phyloP scores from a whole-genome alignment of 2,329 filamentous ascomycete genomes.

The Nothomitra cinnamomea region DNA sequence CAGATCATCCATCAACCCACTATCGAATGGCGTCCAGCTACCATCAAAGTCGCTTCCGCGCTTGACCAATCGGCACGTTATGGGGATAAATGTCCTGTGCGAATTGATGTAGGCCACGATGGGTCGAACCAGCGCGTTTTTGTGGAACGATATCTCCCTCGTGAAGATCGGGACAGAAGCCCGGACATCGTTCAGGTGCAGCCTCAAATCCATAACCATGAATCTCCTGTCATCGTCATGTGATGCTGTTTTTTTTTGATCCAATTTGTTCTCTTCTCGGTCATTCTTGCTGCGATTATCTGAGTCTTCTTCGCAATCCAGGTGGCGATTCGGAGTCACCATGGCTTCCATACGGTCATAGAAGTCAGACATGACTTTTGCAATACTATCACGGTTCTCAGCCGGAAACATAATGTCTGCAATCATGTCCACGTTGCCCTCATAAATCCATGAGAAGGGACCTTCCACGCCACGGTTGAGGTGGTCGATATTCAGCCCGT shows the following conservation, averaged over 20 bases:
- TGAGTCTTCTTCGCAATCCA: slow-evolving; percentile 13
- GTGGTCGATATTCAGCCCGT: slow-evolving; percentile 88
- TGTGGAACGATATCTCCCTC: slow-evolving; percentile 81
- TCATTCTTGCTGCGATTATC: slow-evolving; percentile 10
- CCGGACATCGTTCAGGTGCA: slow-evolving; percentile 87
- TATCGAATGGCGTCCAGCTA: slow-evolving; percentile 88
- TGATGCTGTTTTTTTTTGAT: slow-evolving; percentile 16
- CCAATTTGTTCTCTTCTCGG: slow-evolving; percentile 6
- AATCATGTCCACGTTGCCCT: slow-evolving; percentile 92
- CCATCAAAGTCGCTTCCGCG: slow-evolving; percentile 79
- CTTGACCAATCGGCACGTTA: slow-evolving; percentile 89
- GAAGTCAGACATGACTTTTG: slow-evolving; percentile 91
- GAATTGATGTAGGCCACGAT: slow-evolving; percentile 98
- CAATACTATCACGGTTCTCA: slow-evolving; percentile 74
- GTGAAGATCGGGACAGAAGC: slow-evolving; percentile 88
- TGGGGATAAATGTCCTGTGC: slow-evolving; percentile 84
- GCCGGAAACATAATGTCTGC: slow-evolving; percentile 88
- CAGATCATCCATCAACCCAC: slow-evolving; percentile 82
- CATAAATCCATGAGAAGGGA: slow-evolving; percentile 93
- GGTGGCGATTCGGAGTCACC: slow-evolving; percentile 59
- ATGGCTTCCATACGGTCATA: slow-evolving; percentile 92
- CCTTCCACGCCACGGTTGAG: slow-evolving; percentile 85
- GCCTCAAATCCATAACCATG: slow-evolving; percentile 83
- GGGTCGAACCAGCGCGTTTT: slow-evolving; percentile 83
- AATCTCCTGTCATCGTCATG: slow-evolving; percentile 50